These are phyloP conservation scores for Chlorencoelia australis DNA, from an alignment of 2,329 filamentous ascomycete genomes.

Conservation along the genomic window DNA sequence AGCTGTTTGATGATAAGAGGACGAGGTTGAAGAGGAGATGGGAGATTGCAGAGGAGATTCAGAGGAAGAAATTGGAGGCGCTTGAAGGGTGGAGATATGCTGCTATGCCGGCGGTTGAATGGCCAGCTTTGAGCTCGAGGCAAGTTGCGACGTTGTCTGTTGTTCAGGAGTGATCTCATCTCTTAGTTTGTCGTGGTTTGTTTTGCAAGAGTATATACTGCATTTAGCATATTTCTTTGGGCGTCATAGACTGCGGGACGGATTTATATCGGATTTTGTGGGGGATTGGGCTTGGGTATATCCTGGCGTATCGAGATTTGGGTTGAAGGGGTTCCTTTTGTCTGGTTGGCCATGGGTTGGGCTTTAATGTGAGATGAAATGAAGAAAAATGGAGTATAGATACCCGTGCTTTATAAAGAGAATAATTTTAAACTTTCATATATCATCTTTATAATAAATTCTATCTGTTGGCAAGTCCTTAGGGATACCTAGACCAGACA, in stretches of 20 bases:
- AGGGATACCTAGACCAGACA: too few relatives aligned
- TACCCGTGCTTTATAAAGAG: too few relatives aligned
- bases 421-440: too few relatives aligned
- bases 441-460: too few relatives aligned
- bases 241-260: not conserved
- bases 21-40: slow-evolving; percentile 39
- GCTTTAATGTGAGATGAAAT: too few relatives aligned
- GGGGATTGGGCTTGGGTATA: not conserved
- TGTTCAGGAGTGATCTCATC: slow-evolving; percentile 19
- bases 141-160: slow-evolving; percentile 13
- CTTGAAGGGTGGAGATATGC: slow-evolving; percentile 35
- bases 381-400: too few relatives aligned
- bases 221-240: not conserved
- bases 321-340: too few relatives aligned
- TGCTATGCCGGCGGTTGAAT: slow-evolving; percentile 30
- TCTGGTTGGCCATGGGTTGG: too few relatives aligned
- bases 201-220: not conserved
- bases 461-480: too few relatives aligned
- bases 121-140: slow-evolving; percentile 26
- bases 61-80: slow-evolving; percentile 42
- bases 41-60: slow-evolving; percentile 41
- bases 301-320: not conserved
- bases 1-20: slow-evolving; percentile 37
- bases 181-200: too few relatives aligned
- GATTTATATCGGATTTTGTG: not conserved